Base-by-base conservation (phyloP, 257 asterid genomes). In the Leptodermis oblonga region DNA sequence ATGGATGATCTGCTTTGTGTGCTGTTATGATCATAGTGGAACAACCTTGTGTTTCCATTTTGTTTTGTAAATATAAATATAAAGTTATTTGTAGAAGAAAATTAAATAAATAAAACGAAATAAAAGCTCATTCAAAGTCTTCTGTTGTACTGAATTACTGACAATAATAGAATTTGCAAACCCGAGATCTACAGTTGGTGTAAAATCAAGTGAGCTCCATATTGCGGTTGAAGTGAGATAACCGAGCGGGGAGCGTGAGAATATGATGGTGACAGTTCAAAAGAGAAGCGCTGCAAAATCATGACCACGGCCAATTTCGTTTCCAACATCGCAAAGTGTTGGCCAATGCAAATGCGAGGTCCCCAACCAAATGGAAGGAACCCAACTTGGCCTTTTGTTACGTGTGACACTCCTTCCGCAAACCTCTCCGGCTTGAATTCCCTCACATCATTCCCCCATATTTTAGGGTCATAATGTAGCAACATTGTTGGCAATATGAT, bases 331-430 rank as follows among this genome's bases (percentile, higher is more conserved):
- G 83, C 82, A 25, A 84, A 81, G 5, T 14, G 25, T 56, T 80
- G 86, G 7, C 89, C 86, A 0, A 77, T 34, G 28, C 89, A 84
- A 3, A 80, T 64, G 3, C 79, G 65, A 2, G 87, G 80, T 0
- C 89, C 85, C 85, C 85, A 70, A 0, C 89, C 85, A 22, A 82
- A 82, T 0, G 87, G 89, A 65, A 80, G 76, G 61, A 73, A 85
- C 7, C 73, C 22, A 0, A 70, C 81, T 1, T n/a, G 73, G 33
- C 62, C 62, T 65, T 71, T 78, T 1, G 77, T 75, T 25, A 80
- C 85, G 43, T 78, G 63, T 0, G 67, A 34, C 15, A 78, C 76
- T 49, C 85, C 85, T 65, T 71, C 77, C 0, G 75, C 45, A 42
- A 80, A 78, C 26, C 87, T 78, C 41, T 78, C 72, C 0, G 79